Base-by-base conservation (phyloP, 1,139 yeast genomes). In the Kodamaea alishanica region DNA sequence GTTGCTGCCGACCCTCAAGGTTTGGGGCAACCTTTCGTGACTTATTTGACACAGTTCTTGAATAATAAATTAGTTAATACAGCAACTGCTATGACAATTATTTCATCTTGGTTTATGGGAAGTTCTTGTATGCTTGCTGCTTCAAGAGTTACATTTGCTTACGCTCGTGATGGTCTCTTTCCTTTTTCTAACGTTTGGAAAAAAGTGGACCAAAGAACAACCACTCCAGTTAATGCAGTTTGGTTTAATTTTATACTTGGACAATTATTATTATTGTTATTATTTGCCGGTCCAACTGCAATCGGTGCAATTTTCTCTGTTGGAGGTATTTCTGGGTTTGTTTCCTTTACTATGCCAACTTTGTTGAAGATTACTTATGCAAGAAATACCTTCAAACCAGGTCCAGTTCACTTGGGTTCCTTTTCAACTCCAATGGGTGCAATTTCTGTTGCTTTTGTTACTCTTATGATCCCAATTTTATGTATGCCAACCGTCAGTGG, bases 271-370 rank as follows among this genome's bases (percentile, higher is more conserved):
- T 66, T 83, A 43, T 67, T 80, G 40, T 66, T 81, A 44, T 70
- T 81, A 54, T 81, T 83, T 61, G 84, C 84, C 26, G 87, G 86
- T 28, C 79, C 74, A 41, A 70, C 76, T 9, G 85, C 89, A 32
- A 79, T 84, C 50, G 83, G 80, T 31, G 90, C 92, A 34, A 79
- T 82, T 41, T 84, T 84, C 63, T 80, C 86, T 1, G 86, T 83
- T 29, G 88, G 88, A 37, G 90, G 88, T 40, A 81, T 82, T 54
- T 77, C 85, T 11, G 81, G 86, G 0, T 82, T 81, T 52, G 72
- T 82, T 44, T 82, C 89, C 1, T 83, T 83, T 57, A 72, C 79
- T n/a, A 65, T 79, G 50, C 90, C 90, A 20, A 77, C 84, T 9
- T 56, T 78, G 5, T 68, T 84, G 48, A 78, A 81, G 53, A 73